A percentile compares a stretch with the other conserved stretches of the same genome.
Evolutionary conservation across 73 alveolate species (phyloP).

Genomic region (Stentor coeruleus): DNA sequence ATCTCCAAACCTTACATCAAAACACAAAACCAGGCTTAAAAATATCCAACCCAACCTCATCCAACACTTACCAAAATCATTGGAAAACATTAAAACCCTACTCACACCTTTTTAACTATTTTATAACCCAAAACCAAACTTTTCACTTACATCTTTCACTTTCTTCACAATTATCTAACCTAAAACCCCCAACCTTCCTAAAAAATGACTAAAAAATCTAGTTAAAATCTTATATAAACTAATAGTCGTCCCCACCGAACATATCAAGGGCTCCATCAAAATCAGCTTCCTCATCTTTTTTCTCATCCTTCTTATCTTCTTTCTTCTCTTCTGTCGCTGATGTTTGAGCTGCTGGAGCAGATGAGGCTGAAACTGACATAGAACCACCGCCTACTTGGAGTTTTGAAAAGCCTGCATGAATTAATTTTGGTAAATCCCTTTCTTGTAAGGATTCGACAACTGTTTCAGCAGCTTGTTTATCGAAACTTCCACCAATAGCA

Average conservation of each 20-base stretch:
- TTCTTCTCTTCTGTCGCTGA: neutral
- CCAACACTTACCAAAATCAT: no score
- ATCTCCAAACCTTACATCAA: no score
- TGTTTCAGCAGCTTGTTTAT: neutral
- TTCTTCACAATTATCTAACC: no score
- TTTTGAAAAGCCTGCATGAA: neutral
- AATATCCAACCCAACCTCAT: no score
- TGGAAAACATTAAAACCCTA: no score
- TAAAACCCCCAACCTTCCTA: no score
- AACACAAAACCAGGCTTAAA: no score
- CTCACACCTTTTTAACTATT: no score
- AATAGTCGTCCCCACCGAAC: slow-evolving; percentile 6
- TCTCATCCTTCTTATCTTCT: slow-evolving; percentile 10
- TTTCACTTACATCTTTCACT: no score
- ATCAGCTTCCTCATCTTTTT: slow-evolving; percentile 3
- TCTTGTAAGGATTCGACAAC: neutral
- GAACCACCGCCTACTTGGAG: neutral
- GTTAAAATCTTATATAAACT: no score
- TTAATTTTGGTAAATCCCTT: slow-evolving; percentile 1
- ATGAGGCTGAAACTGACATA: neutral
- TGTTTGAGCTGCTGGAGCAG: neutral
- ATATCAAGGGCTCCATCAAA: neutral
- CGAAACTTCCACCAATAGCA: slow-evolving; percentile 8
- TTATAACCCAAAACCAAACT: no score
- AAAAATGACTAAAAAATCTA: no score